Percentiles rank a stretch among this genome's conserved stretches.
phyloP scores from a whole-genome alignment of 2,329 filamentous ascomycete genomes.

The Beauveria scarabaeidicola region DNA sequence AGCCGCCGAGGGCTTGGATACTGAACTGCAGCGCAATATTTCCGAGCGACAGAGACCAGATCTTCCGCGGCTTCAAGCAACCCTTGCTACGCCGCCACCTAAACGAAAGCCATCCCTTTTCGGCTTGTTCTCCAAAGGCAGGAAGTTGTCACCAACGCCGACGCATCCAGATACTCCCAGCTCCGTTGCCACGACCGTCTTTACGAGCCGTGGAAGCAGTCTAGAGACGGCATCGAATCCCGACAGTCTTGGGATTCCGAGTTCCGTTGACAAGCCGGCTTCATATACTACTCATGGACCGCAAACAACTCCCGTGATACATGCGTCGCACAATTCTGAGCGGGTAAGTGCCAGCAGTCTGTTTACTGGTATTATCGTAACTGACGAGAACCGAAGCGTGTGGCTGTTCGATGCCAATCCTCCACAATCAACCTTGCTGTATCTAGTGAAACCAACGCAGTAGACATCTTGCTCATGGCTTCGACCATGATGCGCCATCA shows the following conservation, averaged over 20 bases:
- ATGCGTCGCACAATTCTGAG: constrained; percentile 40
- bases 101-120: constrained; percentile 33
- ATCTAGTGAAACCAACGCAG: constrained; percentile 62
- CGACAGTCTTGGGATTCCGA: background rate
- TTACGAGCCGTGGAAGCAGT: constrained; percentile 27
- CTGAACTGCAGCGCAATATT: constrained; percentile 39
- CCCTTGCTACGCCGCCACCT: constrained; percentile 28
- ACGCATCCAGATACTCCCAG: constrained; percentile 25
- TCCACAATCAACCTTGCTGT: constrained; percentile 64
- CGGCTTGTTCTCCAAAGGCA: constrained; percentile 36
- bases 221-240: constrained; percentile 21
- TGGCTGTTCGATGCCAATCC: constrained; percentile 64
- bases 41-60: constrained; percentile 43
- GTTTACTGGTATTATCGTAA: background rate
- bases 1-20: constrained; percentile 32
- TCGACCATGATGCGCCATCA: constrained; percentile 52
- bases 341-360: constrained; percentile 46
- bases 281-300: background rate
- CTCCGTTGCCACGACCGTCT: constrained; percentile 26
- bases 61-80: constrained; percentile 35
- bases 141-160: constrained; percentile 28
- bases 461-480: constrained; percentile 63
- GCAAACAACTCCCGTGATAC: background rate
- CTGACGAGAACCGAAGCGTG: constrained; percentile 38
- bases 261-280: background rate